Conservation (phyloP, 164 flowering plant genomes). For the Santalum album region DNA sequence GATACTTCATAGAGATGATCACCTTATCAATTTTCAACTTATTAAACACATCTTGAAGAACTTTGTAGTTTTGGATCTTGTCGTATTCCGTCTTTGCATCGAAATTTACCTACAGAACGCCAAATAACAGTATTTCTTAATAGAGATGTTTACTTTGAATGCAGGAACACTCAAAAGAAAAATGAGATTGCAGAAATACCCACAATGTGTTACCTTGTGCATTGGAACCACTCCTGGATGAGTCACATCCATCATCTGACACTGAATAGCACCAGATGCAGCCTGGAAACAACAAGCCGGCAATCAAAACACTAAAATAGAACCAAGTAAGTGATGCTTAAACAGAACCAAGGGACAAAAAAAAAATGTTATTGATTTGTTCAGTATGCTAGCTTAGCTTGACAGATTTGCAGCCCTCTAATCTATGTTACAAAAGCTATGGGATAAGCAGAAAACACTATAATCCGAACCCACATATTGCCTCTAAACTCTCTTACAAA, state of each 20-base stretch:
- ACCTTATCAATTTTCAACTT: conserved; percentile 85
- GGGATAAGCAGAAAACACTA: too few relatives aligned
- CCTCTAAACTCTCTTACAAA: too few relatives aligned
- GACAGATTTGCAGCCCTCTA: too few relatives aligned
- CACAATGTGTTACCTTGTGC: conserved; percentile 61
- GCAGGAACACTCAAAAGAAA: not conserved
- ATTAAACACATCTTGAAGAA: conserved; percentile 84
- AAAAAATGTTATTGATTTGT: too few relatives aligned
- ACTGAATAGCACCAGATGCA: conserved; percentile 90
- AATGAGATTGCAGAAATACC: not conserved
- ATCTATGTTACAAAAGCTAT: too few relatives aligned
- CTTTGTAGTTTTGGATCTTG: conserved; percentile 90
- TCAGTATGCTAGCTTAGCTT: too few relatives aligned
- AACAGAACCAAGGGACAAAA: too few relatives aligned
- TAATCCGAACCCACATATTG: too few relatives aligned
- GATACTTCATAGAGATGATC: too few relatives aligned
- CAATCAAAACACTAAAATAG: too few relatives aligned
- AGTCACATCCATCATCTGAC: conserved; percentile 90
- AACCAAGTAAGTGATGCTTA: too few relatives aligned
- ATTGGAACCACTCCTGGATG: conserved; percentile 87
- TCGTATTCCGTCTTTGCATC: conserved; percentile 89
- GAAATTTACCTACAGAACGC: conserved; percentile 84
- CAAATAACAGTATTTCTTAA: too few relatives aligned
- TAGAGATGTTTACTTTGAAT: not conserved
- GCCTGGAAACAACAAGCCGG: conserved; percentile 52